Evolutionary conservation across 148 eudicot genomes (phyloP).

Genomic region (Polygonum maritimum): DNA sequence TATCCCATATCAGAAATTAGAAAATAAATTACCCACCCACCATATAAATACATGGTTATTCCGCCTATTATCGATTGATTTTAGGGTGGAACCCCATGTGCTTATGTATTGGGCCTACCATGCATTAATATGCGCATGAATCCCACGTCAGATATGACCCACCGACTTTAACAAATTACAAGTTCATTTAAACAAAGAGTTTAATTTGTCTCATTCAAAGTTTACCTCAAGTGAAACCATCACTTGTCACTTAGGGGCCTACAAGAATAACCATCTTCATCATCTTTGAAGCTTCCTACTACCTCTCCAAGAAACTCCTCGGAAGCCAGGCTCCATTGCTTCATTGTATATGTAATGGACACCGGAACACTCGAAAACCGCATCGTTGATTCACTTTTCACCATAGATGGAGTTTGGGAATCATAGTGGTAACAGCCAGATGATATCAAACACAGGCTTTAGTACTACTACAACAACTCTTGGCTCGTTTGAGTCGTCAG

Average conservation of each 20-base stretch:
- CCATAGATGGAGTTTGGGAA: conserved; percentile 5
- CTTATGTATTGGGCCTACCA: no score
- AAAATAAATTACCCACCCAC: no score
- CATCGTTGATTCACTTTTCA: background rate
- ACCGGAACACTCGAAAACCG: background rate
- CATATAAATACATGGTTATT: no score
- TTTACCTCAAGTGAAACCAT: conserved; percentile 5
- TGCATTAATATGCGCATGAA: no score
- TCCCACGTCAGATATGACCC: no score
- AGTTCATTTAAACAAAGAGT: background rate
- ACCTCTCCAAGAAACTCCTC: conserved; percentile 29
- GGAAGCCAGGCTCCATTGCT: conserved; percentile 20
- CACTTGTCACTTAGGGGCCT: conserved; percentile 3
- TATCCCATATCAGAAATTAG: no score
- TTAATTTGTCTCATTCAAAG: background rate
- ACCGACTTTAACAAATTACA: no score
- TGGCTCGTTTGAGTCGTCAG: conserved; percentile 27
- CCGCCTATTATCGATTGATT: no score
- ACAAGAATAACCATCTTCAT: conserved; percentile 16
- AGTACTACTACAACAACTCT: conserved; percentile 12
- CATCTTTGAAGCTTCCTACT: conserved; percentile 30
- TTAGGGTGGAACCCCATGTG: no score
- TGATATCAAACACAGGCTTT: conserved; percentile 8
- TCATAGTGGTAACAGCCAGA: conserved; percentile 3
- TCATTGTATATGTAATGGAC: background rate